Conservation (phyloP, 805 yeast species). For the Ogataea nitratoaversa region DNA sequence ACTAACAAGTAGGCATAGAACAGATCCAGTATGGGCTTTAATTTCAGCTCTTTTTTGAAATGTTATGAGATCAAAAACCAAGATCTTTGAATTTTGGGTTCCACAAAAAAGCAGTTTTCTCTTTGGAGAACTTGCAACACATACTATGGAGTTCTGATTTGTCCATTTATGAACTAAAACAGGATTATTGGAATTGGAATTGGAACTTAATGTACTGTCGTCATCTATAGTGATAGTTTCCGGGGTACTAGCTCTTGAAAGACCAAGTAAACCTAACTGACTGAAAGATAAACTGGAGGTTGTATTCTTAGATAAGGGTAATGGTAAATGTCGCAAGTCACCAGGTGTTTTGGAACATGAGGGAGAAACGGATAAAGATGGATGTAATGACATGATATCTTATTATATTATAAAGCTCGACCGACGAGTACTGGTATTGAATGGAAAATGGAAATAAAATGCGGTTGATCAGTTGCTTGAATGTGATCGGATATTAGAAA, state of each 20-base stretch:
- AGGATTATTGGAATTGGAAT: slow-evolving; percentile 6
- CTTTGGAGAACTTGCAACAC: slow-evolving; percentile 59
- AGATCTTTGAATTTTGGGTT: slow-evolving; percentile 77
- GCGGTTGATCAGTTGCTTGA: too few species aligned
- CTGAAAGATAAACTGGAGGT: slow-evolving; percentile 4
- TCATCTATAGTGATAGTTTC: slow-evolving; percentile 1
- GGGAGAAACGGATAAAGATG: slow-evolving; percentile 8
- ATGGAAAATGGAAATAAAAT: background rate
- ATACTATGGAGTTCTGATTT: slow-evolving; percentile 65
- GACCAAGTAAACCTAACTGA: slow-evolving; percentile 1
- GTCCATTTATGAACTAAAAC: slow-evolving; percentile 64
- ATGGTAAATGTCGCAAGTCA: slow-evolving; percentile 13
- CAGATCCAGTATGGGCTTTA: slow-evolving; percentile 68
- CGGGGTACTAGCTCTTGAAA: slow-evolving; percentile 10
- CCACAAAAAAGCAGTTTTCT: slow-evolving; percentile 74
- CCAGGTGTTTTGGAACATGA: slow-evolving; percentile 1
- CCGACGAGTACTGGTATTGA: too few species aligned
- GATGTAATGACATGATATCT: slow-evolving; percentile 1
- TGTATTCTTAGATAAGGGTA: slow-evolving; percentile 7
- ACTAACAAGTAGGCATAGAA: slow-evolving; percentile 60
- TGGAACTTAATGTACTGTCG: background rate
- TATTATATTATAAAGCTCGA: too few species aligned
- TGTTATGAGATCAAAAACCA: slow-evolving; percentile 63
- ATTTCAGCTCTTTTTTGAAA: slow-evolving; percentile 53
- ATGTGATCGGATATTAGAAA: too few species aligned